Conservation (phyloP, 345 rosid genomes). For the Boechera retrofracta region DNA sequence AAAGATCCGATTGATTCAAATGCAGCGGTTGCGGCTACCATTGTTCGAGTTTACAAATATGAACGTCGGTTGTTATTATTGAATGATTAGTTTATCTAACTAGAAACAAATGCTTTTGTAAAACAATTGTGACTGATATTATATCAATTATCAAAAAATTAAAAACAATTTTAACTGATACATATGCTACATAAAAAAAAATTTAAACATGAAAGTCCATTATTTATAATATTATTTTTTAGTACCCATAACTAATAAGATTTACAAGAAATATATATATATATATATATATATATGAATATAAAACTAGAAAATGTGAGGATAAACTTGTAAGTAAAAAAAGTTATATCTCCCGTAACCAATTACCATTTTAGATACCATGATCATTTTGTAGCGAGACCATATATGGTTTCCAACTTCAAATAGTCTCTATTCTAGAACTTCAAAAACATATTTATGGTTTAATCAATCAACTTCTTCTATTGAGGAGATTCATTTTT, state of each 20-base stretch:
- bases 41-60: background rate
- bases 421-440: background rate
- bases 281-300: no score
- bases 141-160: no score
- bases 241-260: no score
- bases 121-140: no score
- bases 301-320: background rate
- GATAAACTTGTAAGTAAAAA: no score
- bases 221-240: no score
- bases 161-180: no score
- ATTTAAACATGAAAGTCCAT: no score
- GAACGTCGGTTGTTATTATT: background rate
- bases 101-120: no score
- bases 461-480: background rate
- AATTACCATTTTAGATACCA: background rate
- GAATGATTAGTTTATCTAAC: background rate
- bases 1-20: background rate
- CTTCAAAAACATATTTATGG: background rate
- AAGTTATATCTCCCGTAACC: background rate
- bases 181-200: no score
- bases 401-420: conserved; percentile 1
- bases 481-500: background rate
- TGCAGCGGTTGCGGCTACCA: background rate
- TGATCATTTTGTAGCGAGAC: background rate
- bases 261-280: no score